These are phyloP conservation scores for Penium margaritaceum DNA, from an alignment of 139 green algal species.

Conservation along the genomic window DNA sequence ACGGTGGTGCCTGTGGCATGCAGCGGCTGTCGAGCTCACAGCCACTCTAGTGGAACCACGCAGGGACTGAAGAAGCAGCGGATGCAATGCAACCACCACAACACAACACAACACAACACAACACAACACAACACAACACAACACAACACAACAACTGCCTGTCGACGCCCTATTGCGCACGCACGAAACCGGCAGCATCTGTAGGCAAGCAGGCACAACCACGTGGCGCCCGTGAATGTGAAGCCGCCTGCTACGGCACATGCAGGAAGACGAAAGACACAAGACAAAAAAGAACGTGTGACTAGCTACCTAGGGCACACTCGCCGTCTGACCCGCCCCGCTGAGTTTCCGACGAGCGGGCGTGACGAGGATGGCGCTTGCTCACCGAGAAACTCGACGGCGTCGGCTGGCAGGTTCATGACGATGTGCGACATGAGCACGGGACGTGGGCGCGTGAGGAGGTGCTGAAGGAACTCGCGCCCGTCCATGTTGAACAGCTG, in stretches of 20 bases:
- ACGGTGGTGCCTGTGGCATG: too few relatives aligned
- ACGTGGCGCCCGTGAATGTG: not conserved
- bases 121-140: too few relatives aligned
- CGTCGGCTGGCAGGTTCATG: slow-evolving; percentile 24
- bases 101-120: too few relatives aligned
- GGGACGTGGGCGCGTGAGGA: not conserved
- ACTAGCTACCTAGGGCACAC: not conserved
- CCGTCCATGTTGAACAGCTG: slow-evolving; percentile 20
- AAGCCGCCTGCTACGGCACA: not conserved
- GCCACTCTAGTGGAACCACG: too few relatives aligned
- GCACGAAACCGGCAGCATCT: too few relatives aligned
- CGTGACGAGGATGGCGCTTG: not conserved
- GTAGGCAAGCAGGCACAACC: too few relatives aligned
- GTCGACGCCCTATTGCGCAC: too few relatives aligned
- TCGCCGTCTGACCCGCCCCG: not conserved
- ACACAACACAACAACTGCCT: too few relatives aligned
- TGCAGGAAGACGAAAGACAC: not conserved
- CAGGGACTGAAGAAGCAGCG: too few relatives aligned
- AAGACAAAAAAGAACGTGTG: slow-evolving; percentile 3
- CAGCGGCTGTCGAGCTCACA: too few relatives aligned
- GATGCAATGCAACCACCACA: too few relatives aligned
- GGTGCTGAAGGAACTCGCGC: slow-evolving; percentile 8
- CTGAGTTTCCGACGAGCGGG: not conserved
- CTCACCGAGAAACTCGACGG: slow-evolving; percentile 24
- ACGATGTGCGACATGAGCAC: slow-evolving; percentile 16